Evolutionary conservation across 306 rosid species (phyloP).

Genomic region (Vicia villosa): DNA sequence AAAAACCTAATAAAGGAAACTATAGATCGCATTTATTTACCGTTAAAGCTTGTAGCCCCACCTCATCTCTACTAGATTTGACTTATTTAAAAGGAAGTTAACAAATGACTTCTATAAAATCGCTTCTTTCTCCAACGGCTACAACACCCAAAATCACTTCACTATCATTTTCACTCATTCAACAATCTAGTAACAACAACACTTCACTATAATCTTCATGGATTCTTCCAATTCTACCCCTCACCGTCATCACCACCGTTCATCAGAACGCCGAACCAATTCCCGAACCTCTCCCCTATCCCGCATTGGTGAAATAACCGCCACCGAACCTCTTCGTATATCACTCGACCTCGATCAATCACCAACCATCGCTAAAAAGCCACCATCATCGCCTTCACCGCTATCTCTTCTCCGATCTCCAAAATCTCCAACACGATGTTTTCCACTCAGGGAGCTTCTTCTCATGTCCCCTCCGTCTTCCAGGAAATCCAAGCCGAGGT

Average conservation of each 20-base stretch:
- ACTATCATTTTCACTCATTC: not conserved
- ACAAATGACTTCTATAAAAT: not conserved
- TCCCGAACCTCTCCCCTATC: too few species aligned
- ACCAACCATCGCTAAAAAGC: slow-evolving; percentile 38
- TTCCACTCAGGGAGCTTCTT: slow-evolving; percentile 60
- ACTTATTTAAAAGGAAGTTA: slow-evolving; percentile 32
- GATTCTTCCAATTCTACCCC: slow-evolving; percentile 43
- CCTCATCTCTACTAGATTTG: slow-evolving; percentile 12
- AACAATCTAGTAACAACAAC: not conserved
- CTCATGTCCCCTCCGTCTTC: slow-evolving; percentile 66
- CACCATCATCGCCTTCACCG: slow-evolving; percentile 47
- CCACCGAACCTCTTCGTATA: slow-evolving; percentile 34
- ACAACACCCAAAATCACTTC: slow-evolving; percentile 14
- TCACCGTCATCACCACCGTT: slow-evolving; percentile 38
- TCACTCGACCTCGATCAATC: slow-evolving; percentile 4
- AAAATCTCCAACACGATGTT: slow-evolving; percentile 40
- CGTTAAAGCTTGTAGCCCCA: slow-evolving; percentile 30
- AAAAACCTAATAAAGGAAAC: too few species aligned
- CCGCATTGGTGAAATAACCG: not conserved
- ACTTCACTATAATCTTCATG: not conserved
- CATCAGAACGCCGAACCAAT: slow-evolving; percentile 30
- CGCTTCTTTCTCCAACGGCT: slow-evolving; percentile 49
- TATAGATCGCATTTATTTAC: slow-evolving; percentile 11
- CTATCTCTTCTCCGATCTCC: slow-evolving; percentile 47
- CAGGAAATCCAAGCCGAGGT: slow-evolving; percentile 62